Base-by-base conservation (phyloP, 164 flowering plant species). In the Vitis labrusca region DNA sequence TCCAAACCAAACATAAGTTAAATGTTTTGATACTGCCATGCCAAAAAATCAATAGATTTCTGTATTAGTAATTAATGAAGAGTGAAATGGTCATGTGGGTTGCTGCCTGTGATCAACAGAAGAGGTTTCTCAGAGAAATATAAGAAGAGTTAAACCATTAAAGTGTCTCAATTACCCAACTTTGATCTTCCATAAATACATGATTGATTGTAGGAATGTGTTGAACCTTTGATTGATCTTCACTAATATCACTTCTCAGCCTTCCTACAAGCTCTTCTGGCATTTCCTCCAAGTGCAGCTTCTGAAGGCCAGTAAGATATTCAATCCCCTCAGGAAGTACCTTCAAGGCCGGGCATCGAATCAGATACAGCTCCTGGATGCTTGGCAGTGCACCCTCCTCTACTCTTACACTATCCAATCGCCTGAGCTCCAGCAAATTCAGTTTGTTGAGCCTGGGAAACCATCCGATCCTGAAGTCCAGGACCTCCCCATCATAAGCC, bases 341-440 rank as follows among this genome's bases (percentile, higher is more conserved):
- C 53, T 78, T 78, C 50, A 83, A 5, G 61, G 71, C 65, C 30
- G 8, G 53, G 51, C 89, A 81, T 1, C 29, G 14, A 23, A 27
- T 30, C 12, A 85, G 44, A 53, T 23, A 10, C 69, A 83, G 50
- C 23, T 54, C 59, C 64, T 30, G 61, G 16, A 83, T 61, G 66
- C 59, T 60, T 6, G 78, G 79, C 74, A 85, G 29, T 19, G 86
- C 76, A 50, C 69, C 81, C 59, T 80, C 75, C 17, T 78, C 76
- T 30, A 85, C 6, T 64, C 32, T 62, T 14, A 79, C 65, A 27
- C 64, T 17, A 29, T 63, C 69, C 68, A 84, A 50, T 8, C 52
- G 27, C 14, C 2, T 10, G 44, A 81, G 73, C 54, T 74, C 69
- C 30, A 55, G 30, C 32, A 84, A 52, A 8, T 48, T 62, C 17